phyloP scores from a whole-genome alignment of 23 red algal genomes.

The Gracilariopsis chorda region DNA sequence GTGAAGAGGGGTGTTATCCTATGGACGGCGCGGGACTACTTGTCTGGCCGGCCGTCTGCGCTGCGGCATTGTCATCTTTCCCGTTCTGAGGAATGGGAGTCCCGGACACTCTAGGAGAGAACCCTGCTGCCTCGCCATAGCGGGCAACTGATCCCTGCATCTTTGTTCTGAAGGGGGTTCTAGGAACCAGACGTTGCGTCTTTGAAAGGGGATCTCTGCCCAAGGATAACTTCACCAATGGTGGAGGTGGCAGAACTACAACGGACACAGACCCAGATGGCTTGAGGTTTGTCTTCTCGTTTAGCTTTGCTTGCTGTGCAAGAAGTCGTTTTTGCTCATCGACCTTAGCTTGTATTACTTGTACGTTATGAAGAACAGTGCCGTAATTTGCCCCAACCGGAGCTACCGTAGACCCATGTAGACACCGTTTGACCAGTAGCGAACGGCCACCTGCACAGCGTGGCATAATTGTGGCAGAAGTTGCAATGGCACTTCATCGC shows the following conservation, averaged over 20 bases:
- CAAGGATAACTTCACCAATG: slow-evolving; percentile 12
- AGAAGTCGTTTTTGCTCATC: slow-evolving; percentile 40
- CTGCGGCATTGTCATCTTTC: neutral
- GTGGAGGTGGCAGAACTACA: slow-evolving; percentile 43
- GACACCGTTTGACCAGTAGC: no score
- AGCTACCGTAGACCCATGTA: slow-evolving; percentile 37
- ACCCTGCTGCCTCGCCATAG: neutral
- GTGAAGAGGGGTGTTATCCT: slow-evolving; percentile 32
- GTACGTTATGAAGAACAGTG: slow-evolving; percentile 61
- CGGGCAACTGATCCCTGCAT: slow-evolving; percentile 30
- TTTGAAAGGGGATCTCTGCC: neutral
- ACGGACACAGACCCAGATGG: neutral
- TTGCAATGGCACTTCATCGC: no score
- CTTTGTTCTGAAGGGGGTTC: slow-evolving; percentile 34
- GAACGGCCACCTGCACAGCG: no score
- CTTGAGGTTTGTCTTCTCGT: neutral
- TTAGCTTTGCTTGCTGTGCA: slow-evolving; percentile 44
- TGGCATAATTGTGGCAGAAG: no score
- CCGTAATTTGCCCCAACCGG: slow-evolving; percentile 59
- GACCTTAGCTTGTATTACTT: slow-evolving; percentile 20
- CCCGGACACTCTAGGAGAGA: slow-evolving; percentile 20
- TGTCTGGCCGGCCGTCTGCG: no score
- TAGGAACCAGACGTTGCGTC: neutral
- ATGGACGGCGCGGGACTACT: no score
- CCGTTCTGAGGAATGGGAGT: slow-evolving; percentile 4